A percentile compares a stretch with the other conserved stretches of the same genome.
phyloP scores from a whole-genome alignment of 805 yeast genomes.

The Schwanniomyces occidentalis region DNA sequence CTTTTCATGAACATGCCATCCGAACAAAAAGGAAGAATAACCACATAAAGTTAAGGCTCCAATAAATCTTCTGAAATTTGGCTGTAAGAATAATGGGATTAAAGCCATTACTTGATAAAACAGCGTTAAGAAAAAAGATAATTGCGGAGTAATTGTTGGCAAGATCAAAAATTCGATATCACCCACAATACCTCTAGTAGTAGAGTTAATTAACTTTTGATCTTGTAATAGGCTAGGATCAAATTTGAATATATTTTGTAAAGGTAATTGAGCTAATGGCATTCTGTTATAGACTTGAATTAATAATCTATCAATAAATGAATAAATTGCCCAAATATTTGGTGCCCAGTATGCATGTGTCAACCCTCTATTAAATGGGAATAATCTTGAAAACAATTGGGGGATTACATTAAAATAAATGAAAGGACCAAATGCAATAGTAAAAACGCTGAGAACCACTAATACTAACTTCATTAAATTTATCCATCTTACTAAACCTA shows the following conservation, averaged over 20 bases:
- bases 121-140: conserved; percentile 78
- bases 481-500: conserved; percentile 50
- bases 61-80: conserved; percentile 74
- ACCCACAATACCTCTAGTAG: conserved; percentile 88
- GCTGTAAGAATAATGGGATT: conserved; percentile 66
- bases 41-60: conserved; percentile 90
- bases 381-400: conserved; percentile 66
- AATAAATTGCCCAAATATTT: conserved; percentile 92
- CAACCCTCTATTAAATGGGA: conserved; percentile 92
- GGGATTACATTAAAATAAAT: conserved; percentile 59
- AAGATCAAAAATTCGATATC: conserved; percentile 80
- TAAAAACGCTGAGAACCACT: conserved; percentile 61
- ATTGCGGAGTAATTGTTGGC: conserved; percentile 75
- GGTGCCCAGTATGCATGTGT: conserved; percentile 99
- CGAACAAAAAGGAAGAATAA: conserved; percentile 86
- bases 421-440: conserved; percentile 79
- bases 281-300: conserved; percentile 43
- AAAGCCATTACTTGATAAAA: conserved; percentile 81
- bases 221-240: conserved; percentile 42
- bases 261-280: conserved; percentile 31
- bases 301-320: conserved; percentile 73
- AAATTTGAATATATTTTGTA: conserved; percentile 42
- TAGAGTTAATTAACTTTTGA: conserved; percentile 26
- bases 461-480: conserved; percentile 62
- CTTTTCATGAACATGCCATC: conserved; percentile 99